Base-by-base conservation (phyloP, 1,284 basidiomycete species). In the Mycena citricolor region DNA sequence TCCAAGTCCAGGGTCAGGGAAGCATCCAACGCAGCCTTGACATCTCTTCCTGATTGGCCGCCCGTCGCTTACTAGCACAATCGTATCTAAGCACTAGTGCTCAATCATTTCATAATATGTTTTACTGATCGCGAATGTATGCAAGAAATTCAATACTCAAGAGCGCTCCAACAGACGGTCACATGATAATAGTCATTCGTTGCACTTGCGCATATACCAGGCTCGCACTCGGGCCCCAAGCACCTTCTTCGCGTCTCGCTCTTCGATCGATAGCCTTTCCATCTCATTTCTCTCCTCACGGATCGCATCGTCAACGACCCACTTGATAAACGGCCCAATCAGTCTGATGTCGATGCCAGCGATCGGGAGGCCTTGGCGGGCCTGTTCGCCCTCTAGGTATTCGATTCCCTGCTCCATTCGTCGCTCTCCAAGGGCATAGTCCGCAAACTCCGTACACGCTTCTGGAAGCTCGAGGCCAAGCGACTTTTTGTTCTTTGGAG, bases 1-100 rank as follows among this genome's bases (percentile, higher is more conserved):
- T 77, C 77, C 54, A 82, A 81, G 55, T 66, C 64, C 24, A 71
- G 78, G 16, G 81, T 83, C 12, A 70, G 78, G 19, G 77, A 83
- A 58, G 76, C 78, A 3, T 74, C 74, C 25, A 83, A 83, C 50
- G 77, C 79, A 23, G 76, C 81, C 4, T 54, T 83, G 36, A 66
- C 71, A 30, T 65, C 68, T 31, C 59, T 83, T 20, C 80, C 80
- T 7, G 76, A 77, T 46, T 83, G 78, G 79, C 80, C 80, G 19
- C 61, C 57, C 2, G 48, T 54, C 25, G 47, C 55, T 14, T 62
- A 48, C 32, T 56, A 52, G 51, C 37, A 55, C 42, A 16, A 42
- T 39, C 13, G n/a, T n/a, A n/a, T n/a, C n/a, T n/a, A n/a, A n/a
- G n/a, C n/a, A n/a, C n/a, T n/a, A n/a, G n/a, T n/a, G n/a, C n/a